These are phyloP conservation scores for Skeletonema grethae DNA, from an alignment of 108 stramenopile genomes.

Conservation along the genomic window DNA sequence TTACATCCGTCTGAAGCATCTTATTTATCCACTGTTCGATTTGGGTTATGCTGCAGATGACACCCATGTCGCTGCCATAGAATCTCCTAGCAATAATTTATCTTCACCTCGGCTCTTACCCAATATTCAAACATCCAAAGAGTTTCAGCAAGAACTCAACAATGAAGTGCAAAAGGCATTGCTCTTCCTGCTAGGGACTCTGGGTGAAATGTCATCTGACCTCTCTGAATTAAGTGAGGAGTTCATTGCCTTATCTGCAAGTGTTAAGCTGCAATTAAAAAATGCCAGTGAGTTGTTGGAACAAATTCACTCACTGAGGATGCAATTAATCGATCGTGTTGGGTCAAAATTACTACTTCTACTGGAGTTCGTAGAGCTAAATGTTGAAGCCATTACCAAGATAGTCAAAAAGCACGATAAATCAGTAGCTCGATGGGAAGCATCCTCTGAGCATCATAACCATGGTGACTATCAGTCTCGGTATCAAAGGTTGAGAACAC, in stretches of 20 bases:
- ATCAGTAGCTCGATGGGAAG: conserved; percentile 26
- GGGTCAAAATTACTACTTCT: conserved; percentile 54
- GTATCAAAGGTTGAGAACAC: conserved; percentile 35
- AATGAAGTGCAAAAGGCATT: conserved; percentile 73
- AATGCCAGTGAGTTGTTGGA: conserved; percentile 2
- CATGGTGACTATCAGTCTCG: conserved; percentile 16
- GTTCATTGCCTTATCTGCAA: conserved; percentile 4
- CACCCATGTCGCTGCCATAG: background rate
- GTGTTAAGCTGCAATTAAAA: background rate
- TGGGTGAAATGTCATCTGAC: conserved; percentile 54
- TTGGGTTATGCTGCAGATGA: background rate
- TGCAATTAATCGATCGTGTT: conserved; percentile 31
- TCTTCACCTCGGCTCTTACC: background rate
- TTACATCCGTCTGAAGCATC: conserved; percentile 54
- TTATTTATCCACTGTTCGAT: conserved; percentile 27
- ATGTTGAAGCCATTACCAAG: conserved; percentile 71
- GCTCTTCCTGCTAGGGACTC: conserved; percentile 56
- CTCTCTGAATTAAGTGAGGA: conserved; percentile 31
- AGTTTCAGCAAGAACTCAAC: conserved; percentile 58
- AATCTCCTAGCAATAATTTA: conserved; percentile 11
- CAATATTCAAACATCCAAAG: conserved; percentile 7
- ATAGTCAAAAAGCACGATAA: conserved; percentile 90
- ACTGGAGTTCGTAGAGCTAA: conserved; percentile 65
- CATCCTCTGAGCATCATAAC: background rate
- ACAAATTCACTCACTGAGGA: conserved; percentile 22